Conservation (phyloP, 2,329 filamentous ascomycete species). For the Beauveria varroae region DNA sequence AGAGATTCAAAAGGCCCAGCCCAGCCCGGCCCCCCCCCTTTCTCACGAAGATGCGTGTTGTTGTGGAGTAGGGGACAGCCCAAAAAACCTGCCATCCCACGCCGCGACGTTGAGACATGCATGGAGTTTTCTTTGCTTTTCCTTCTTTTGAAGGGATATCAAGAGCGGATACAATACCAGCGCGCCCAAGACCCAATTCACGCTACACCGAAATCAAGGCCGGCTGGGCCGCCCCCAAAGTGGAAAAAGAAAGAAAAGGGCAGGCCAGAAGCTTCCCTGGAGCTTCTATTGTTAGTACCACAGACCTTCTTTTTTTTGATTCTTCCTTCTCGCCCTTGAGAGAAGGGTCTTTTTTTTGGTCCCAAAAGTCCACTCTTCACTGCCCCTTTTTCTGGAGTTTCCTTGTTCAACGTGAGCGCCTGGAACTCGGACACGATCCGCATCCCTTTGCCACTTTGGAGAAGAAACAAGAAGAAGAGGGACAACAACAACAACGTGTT, state of each 20-base stretch:
- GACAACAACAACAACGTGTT: not conserved
- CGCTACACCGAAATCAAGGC: not conserved
- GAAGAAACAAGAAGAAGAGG: too few species aligned
- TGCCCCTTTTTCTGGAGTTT: too few species aligned
- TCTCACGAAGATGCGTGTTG: not conserved
- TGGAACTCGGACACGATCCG: not conserved
- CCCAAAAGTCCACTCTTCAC: not conserved
- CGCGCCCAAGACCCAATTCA: not conserved
- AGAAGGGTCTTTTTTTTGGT: not conserved
- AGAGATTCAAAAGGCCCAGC: not conserved
- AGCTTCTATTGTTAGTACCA: slow-evolving; percentile 6
- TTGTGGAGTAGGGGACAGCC: not conserved
- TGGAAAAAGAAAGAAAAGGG: not conserved
- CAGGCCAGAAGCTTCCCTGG: slow-evolving; percentile 4
- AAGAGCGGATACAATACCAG: not conserved
- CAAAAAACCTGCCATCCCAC: not conserved
- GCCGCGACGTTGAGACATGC: not conserved
- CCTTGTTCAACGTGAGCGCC: too few species aligned
- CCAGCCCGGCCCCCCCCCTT: too few species aligned
- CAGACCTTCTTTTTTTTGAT: not conserved
- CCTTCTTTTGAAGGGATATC: not conserved
- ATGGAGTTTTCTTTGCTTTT: not conserved
- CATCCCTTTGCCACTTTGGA: not conserved
- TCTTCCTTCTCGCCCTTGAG: not conserved
- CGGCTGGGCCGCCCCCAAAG: not conserved